These are phyloP conservation scores for Aspergillus versicolor DNA, from an alignment of 2,329 filamentous ascomycete species.

Conservation along the genomic window DNA sequence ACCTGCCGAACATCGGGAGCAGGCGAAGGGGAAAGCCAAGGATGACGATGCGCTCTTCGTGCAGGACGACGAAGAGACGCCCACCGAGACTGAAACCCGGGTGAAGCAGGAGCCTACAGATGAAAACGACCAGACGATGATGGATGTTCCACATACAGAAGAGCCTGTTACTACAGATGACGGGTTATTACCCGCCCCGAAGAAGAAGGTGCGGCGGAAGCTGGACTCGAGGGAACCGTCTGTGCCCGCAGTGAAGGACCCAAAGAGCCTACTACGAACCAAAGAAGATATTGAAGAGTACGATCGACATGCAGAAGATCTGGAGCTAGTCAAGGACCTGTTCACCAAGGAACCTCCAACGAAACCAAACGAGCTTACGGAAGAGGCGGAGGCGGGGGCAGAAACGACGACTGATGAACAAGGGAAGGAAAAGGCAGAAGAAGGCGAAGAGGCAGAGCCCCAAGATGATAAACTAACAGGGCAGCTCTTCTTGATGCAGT, in stretches of 20 bases:
- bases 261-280: constrained; percentile 38
- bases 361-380: constrained; percentile 14
- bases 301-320: constrained; percentile 40
- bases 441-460: constrained; percentile 25
- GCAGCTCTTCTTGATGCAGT: constrained; percentile 63
- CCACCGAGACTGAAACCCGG: constrained; percentile 25
- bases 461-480: constrained; percentile 48
- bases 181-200: constrained; percentile 34
- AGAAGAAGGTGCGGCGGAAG: constrained; percentile 35
- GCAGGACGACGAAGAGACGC: constrained; percentile 18
- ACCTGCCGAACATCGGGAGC: constrained; percentile 41
- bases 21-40: constrained; percentile 33
- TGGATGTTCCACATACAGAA: constrained; percentile 30
- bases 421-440: constrained; percentile 14
- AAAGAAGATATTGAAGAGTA: constrained; percentile 45
- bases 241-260: constrained; percentile 22
- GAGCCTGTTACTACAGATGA: constrained; percentile 30
- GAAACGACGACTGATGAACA: constrained; percentile 9
- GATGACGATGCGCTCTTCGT: constrained; percentile 23
- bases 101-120: constrained; percentile 58
- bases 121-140: constrained; percentile 43
- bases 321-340: constrained; percentile 40
- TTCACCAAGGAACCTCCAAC: constrained; percentile 27
- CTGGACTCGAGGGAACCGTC: constrained; percentile 24
- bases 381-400: constrained; percentile 14